Conservation (phyloP, 805 yeast genomes). For the Yarrowia osloensis region DNA sequence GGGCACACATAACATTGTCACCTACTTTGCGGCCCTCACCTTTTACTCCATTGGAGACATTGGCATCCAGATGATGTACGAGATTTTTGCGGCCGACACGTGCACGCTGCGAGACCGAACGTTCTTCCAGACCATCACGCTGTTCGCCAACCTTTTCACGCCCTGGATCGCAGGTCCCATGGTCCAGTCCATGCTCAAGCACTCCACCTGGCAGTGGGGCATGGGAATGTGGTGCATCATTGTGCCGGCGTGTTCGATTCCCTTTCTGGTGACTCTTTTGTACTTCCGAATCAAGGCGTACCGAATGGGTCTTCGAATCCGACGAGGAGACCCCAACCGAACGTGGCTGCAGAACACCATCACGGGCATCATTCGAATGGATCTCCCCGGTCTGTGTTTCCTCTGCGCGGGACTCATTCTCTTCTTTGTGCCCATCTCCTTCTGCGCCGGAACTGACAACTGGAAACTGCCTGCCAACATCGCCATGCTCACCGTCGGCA, state of each 20-base stretch:
- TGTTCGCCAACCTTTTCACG: constrained; percentile 46
- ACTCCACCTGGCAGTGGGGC: constrained; percentile 55
- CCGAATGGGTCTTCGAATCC: constrained; percentile 30
- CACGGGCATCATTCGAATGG: not conserved
- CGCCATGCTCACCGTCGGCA: constrained; percentile 16
- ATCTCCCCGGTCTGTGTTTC: constrained; percentile 2
- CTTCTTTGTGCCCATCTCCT: constrained; percentile 19
- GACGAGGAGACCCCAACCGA: constrained; percentile 24
- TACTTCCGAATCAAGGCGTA: constrained; percentile 34
- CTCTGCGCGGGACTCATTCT: constrained; percentile 17
- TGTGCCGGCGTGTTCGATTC: constrained; percentile 45
- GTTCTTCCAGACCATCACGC: constrained; percentile 43
- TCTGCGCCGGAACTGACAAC: constrained; percentile 14
- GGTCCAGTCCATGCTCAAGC: constrained; percentile 39
- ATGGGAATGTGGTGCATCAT: constrained; percentile 53
- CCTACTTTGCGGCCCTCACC: constrained; percentile 46
- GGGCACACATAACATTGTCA: constrained; percentile 38
- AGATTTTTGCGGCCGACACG: constrained; percentile 44
- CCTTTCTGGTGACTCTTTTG: constrained; percentile 35
- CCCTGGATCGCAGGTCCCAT: constrained; percentile 46
- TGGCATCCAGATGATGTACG: constrained; percentile 45
- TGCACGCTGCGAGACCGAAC: constrained; percentile 48
- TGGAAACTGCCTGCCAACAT: constrained; percentile 24
- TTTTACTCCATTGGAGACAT: constrained; percentile 46
- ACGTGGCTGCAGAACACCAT: not conserved